These are phyloP conservation scores for Chamaecrista fasciculata DNA, from an alignment of 306 rosid genomes.

Conservation along the genomic window DNA sequence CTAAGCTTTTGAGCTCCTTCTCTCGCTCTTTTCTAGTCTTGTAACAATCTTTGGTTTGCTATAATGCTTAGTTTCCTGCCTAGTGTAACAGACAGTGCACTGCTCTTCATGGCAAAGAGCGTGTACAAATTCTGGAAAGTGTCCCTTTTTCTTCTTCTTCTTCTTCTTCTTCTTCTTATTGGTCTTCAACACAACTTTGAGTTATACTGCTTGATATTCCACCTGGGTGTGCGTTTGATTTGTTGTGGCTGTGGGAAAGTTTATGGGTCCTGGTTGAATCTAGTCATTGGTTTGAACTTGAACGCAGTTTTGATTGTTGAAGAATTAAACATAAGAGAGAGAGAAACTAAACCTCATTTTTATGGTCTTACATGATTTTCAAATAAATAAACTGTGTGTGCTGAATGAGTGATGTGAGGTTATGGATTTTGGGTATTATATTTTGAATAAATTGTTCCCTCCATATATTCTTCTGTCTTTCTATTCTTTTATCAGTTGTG, in stretches of 20 bases:
- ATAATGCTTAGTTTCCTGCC: not conserved
- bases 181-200: too few species aligned
- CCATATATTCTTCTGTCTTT: not conserved
- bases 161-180: too few species aligned
- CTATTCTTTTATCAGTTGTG: not conserved
- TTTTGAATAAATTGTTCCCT: not conserved
- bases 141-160: too few species aligned
- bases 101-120: too few species aligned
- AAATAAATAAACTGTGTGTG: not conserved
- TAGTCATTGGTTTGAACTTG: constrained; percentile 12
- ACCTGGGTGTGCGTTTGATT: constrained; percentile 42
- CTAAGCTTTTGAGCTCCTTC: not conserved
- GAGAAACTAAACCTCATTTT: not conserved
- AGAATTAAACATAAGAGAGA: constrained; percentile 5
- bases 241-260: constrained; percentile 16
- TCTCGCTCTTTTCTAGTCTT: not conserved
- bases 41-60: too few species aligned
- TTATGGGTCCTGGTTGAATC: too few species aligned
- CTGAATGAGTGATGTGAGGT: constrained; percentile 13
- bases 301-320: constrained; percentile 24
- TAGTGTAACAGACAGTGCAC: too few species aligned
- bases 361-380: not conserved
- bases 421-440: constrained; percentile 13
- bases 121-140: too few species aligned
- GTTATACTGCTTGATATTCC: too few species aligned